Conservation (phyloP, 352 stramenopile genomes). For the Peronosclerospora sorghi region DNA sequence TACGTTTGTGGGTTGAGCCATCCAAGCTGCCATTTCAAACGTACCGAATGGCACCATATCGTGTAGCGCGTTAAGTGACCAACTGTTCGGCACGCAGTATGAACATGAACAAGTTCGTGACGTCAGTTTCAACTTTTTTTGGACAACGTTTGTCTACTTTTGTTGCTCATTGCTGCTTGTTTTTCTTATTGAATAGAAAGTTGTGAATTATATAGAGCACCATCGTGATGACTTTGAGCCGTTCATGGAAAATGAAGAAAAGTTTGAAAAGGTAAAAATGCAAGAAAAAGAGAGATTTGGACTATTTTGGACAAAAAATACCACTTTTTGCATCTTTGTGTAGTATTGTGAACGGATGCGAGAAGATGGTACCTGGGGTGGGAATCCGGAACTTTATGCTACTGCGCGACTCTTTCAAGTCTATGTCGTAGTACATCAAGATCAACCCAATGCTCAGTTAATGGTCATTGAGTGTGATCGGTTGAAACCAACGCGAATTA, state of each 20-base stretch:
- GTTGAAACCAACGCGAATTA: conserved; percentile 30
- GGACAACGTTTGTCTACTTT: background rate
- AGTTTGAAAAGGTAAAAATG: conserved; percentile 56
- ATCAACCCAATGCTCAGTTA: conserved; percentile 26
- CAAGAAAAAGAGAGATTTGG: background rate
- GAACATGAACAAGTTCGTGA: conserved; percentile 55
- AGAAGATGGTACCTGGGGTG: conserved; percentile 70
- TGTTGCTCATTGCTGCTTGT: background rate
- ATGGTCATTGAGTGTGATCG: conserved; percentile 70
- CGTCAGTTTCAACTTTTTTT: conserved; percentile 12
- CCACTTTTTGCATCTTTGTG: background rate
- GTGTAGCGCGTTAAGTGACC: conserved; percentile 58
- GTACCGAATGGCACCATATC: too few relatives aligned
- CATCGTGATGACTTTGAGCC: conserved; percentile 70
- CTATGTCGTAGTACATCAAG: conserved; percentile 71
- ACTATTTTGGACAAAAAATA: too few relatives aligned
- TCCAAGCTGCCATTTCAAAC: too few relatives aligned
- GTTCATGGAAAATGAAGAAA: conserved; percentile 84
- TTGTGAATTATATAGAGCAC: conserved; percentile 60
- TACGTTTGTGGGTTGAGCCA: conserved; percentile 6
- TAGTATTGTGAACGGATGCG: conserved; percentile 75
- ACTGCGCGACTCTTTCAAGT: conserved; percentile 57
- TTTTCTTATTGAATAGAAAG: conserved; percentile 22
- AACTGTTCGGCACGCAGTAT: conserved; percentile 64
- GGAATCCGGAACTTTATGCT: conserved; percentile 75